Evolutionary conservation across 345 rosid species (phyloP).

Genomic region (Brassica carinata): DNA sequence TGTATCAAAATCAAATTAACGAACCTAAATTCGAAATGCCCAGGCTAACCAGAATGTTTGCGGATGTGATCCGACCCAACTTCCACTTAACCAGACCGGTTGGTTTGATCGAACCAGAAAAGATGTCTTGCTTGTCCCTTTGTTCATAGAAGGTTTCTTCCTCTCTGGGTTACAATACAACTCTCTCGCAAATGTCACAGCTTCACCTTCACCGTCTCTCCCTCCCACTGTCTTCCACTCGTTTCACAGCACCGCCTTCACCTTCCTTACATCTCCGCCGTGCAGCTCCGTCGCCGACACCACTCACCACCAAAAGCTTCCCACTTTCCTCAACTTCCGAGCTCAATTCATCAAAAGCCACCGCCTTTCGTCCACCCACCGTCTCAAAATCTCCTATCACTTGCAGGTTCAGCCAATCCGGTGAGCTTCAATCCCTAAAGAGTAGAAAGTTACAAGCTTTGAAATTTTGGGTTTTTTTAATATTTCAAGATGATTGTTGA

Average conservation of each 20-base stretch:
- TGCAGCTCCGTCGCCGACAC: background rate
- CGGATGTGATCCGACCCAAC: too few relatives aligned
- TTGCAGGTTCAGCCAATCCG: slow-evolving; percentile 36
- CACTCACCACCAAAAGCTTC: background rate
- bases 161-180: background rate
- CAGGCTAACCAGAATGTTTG: too few relatives aligned
- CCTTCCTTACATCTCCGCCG: slow-evolving; percentile 27
- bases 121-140: too few relatives aligned
- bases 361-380: slow-evolving; percentile 13
- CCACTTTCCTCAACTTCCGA: background rate
- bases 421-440: background rate
- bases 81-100: too few relatives aligned
- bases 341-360: background rate
- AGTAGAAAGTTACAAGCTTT: too few relatives aligned
- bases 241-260: slow-evolving; percentile 22
- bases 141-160: too few relatives aligned
- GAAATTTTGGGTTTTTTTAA: too few relatives aligned
- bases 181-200: slow-evolving; percentile 26
- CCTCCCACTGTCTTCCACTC: slow-evolving; percentile 34
- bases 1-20: too few relatives aligned
- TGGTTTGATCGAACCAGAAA: too few relatives aligned
- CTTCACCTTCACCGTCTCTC: slow-evolving; percentile 35
- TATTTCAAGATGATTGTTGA: too few relatives aligned
- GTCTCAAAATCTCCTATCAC: slow-evolving; percentile 16
- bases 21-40: too few relatives aligned